Evolutionary conservation across 2,329 filamentous ascomycete species (phyloP).

Genomic region (Simplicillium aogashimaense): DNA sequence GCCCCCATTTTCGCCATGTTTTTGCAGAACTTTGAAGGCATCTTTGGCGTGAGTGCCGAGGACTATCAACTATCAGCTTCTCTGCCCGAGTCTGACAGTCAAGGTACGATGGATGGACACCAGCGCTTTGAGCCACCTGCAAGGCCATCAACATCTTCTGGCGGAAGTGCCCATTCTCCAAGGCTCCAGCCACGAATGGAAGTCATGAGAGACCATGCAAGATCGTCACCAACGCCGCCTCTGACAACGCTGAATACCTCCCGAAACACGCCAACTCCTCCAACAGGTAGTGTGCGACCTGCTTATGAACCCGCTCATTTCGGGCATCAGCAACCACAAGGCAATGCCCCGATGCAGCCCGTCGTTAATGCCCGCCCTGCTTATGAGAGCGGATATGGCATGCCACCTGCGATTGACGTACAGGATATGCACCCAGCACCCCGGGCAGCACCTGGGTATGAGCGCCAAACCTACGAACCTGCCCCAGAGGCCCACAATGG

Average conservation of each 20-base stretch:
- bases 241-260: slow-evolving; percentile 18
- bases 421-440: slow-evolving; percentile 13
- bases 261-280: slow-evolving; percentile 34
- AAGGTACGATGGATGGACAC: slow-evolving; percentile 16
- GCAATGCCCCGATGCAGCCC: slow-evolving; percentile 16
- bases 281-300: slow-evolving; percentile 17
- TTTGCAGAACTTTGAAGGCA: slow-evolving; percentile 77
- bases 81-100: slow-evolving; percentile 25
- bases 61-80: slow-evolving; percentile 48
- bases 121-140: slow-evolving; percentile 24
- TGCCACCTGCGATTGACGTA: slow-evolving; percentile 7
- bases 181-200: slow-evolving; percentile 30
- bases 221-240: slow-evolving; percentile 41
- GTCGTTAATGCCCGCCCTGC: slow-evolving; percentile 19
- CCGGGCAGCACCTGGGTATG: slow-evolving; percentile 5
- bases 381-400: slow-evolving; percentile 32
- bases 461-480: slow-evolving; percentile 4
- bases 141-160: slow-evolving; percentile 40
- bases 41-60: slow-evolving; percentile 67
- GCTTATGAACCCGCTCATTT: slow-evolving; percentile 35
- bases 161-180: slow-evolving; percentile 37
- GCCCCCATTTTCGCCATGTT: slow-evolving; percentile 91
- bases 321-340: slow-evolving; percentile 22
- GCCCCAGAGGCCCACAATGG: slow-evolving; percentile 5
- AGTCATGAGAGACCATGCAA: slow-evolving; percentile 16